A percentile compares a stretch with the other conserved stretches of the same genome.
phyloP scores from a whole-genome alignment of 2,329 filamentous ascomycete species.

The Nigrospora osmanthi region DNA sequence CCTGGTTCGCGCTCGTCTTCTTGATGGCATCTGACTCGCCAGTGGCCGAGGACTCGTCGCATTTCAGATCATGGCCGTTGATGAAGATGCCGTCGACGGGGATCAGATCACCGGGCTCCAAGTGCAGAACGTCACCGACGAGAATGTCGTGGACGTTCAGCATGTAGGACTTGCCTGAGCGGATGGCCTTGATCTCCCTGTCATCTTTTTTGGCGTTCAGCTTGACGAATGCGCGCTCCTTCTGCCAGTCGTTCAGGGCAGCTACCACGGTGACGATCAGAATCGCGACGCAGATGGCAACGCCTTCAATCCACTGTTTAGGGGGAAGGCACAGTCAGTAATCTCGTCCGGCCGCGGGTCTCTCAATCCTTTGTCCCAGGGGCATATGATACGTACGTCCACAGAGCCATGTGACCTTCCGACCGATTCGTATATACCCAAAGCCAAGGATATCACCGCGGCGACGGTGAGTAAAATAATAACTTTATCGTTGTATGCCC shows the following conservation, averaged over 20 bases:
- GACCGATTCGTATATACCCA: slow-evolving; percentile 63
- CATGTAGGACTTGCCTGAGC: slow-evolving; percentile 54
- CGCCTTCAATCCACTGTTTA: slow-evolving; percentile 56
- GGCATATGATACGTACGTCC: slow-evolving; percentile 1
- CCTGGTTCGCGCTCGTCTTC: slow-evolving; percentile 52
- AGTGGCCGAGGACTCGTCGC: slow-evolving; percentile 63
- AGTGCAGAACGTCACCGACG: slow-evolving; percentile 57
- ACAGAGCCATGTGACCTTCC: slow-evolving; percentile 32
- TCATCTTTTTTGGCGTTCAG: slow-evolving; percentile 53
- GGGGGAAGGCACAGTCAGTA: slow-evolving; percentile 22
- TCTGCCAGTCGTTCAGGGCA: slow-evolving; percentile 55
- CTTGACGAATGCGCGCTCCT: slow-evolving; percentile 51
- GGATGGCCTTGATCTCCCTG: slow-evolving; percentile 52
- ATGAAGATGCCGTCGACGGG: slow-evolving; percentile 62
- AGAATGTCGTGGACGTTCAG: slow-evolving; percentile 57
- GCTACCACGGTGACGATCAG: slow-evolving; percentile 53
- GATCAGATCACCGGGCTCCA: slow-evolving; percentile 61
- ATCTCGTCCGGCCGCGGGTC: too few species aligned
- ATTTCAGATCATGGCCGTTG: slow-evolving; percentile 55
- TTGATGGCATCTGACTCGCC: slow-evolving; percentile 64
- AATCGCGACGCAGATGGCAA: slow-evolving; percentile 54
- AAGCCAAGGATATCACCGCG: slow-evolving; percentile 58
- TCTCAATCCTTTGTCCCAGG: too few species aligned
- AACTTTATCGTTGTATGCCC: slow-evolving; percentile 67
- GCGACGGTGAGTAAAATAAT: slow-evolving; percentile 63